Base-by-base conservation (phyloP, 768 basidiomycete genomes). In the Pisolithus orientalis region DNA sequence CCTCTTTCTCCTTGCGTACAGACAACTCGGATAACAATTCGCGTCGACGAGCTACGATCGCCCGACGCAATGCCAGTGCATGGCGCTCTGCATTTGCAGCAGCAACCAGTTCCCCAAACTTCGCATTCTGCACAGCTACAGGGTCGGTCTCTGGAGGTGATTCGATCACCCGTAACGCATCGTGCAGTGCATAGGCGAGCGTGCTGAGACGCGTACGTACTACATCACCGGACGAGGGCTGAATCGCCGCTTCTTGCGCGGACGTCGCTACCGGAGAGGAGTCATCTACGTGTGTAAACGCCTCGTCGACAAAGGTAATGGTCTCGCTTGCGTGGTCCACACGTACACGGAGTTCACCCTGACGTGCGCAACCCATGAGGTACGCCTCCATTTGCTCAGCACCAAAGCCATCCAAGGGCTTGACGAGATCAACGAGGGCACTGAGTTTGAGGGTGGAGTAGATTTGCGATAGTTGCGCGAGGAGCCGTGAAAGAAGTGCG, bases 401-500 rank as follows among this genome's bases (percentile, higher is more conserved):
- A 4, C 74, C 75, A 34, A 80, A 63, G 6, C 73, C 78, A 11
- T 79, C 80, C 17, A 91, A 74, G 39, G 95, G 94, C 1, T 80
- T 77, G 45, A 90, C 87, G 51, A 99, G 83, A 17, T 82, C 75
- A 43, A 91, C 77, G 42, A 97, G 76, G 59, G 85, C 84, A 53
- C 75, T 73, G 53, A 97, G 81, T 57, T 83, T 85, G 73, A 97
- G 84, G 11, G 87, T 83, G 28, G 85, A 87, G 71, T 97, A 99
- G 13, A 97, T 87, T 67, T 96, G 88, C 1, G 91, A 86, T 37
- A 99, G 84, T 65, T 95, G 91, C 27, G 85, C 84, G 59, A 98
- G 82, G 6, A 97, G 79, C 29, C 93, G 87, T 4, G 93, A 92
- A 56, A 97, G 84, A 16, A 96, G 79, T 42, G 95, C 94, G 51